phyloP scores from a whole-genome alignment of 768 basidiomycete genomes.

The Rhizopogon roseolus region DNA sequence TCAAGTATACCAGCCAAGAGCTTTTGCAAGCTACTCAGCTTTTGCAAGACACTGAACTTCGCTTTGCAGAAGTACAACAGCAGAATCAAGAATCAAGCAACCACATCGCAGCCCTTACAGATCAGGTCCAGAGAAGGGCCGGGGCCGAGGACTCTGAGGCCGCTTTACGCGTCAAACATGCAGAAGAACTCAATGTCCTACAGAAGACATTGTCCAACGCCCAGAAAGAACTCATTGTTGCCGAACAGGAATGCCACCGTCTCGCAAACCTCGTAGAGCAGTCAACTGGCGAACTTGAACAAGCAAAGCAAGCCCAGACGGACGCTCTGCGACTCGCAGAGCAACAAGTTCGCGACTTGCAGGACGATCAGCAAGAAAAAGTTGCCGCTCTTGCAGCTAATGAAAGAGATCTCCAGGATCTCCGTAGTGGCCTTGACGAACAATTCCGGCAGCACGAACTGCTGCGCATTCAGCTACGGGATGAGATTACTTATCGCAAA shows the following conservation, averaged over 20 bases:
- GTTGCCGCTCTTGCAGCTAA: slow-evolving; percentile 27
- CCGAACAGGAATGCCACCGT: slow-evolving; percentile 17
- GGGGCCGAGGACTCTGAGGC: slow-evolving; percentile 3
- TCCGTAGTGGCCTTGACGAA: slow-evolving; percentile 35
- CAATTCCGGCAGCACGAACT: slow-evolving; percentile 27
- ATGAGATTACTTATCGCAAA: slow-evolving; percentile 30
- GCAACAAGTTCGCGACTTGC: slow-evolving; percentile 18
- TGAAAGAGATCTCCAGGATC: slow-evolving; percentile 25
- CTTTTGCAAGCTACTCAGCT: slow-evolving; percentile 31
- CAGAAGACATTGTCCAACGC: slow-evolving; percentile 21
- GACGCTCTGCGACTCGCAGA: slow-evolving; percentile 19
- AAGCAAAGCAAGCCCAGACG: slow-evolving; percentile 26
- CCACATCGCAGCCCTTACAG: slow-evolving; percentile 17
- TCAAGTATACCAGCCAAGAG: slow-evolving; percentile 30
- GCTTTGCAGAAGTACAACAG: slow-evolving; percentile 29
- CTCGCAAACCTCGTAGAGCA: slow-evolving; percentile 22
- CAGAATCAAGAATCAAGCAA: slow-evolving; percentile 22
- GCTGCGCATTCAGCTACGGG: slow-evolving; percentile 34
- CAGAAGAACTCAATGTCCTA: slow-evolving; percentile 16
- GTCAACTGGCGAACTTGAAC: slow-evolving; percentile 18
- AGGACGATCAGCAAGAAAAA: slow-evolving; percentile 18
- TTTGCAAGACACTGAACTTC: slow-evolving; percentile 28
- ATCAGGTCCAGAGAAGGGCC: slow-evolving; percentile 10
- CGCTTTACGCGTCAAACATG: slow-evolving; percentile 1
- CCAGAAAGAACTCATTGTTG: slow-evolving; percentile 15